A percentile compares a stretch with the other conserved stretches of the same genome.
Conservation (phyloP, 2,329 filamentous ascomycete species). For the Aspergillus fischeri region DNA sequence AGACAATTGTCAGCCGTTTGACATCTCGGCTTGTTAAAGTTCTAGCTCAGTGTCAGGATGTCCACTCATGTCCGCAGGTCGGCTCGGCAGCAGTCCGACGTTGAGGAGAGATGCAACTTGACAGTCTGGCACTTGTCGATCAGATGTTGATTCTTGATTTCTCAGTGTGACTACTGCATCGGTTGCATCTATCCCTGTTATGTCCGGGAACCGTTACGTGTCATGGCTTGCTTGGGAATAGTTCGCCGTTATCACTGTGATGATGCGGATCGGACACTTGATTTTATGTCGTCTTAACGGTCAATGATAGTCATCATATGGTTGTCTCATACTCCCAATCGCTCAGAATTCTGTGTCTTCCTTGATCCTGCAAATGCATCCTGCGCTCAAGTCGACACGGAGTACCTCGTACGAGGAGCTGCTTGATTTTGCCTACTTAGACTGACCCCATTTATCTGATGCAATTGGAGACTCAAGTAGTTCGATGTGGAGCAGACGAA, state of each 20-base stretch:
- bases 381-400: background rate
- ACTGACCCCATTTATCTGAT: background rate
- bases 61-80: background rate
- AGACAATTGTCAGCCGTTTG: background rate
- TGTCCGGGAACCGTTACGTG: conserved; percentile 24
- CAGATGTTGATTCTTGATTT: conserved; percentile 3
- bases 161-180: conserved; percentile 4
- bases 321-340: too few species aligned
- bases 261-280: background rate
- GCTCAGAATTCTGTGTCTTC: background rate
- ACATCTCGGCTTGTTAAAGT: background rate
- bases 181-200: background rate
- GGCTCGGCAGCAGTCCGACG: background rate
- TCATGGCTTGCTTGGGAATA: conserved; percentile 25
- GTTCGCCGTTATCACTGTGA: conserved; percentile 6
- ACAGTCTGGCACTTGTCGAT: background rate
- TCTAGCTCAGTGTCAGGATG: background rate
- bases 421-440: background rate
- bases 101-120: background rate
- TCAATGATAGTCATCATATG: background rate
- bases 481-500: background rate
- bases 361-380: background rate
- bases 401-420: background rate
- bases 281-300: background rate
- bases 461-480: background rate